Percentiles rank a stretch among this genome's conserved stretches.
phyloP scores from a whole-genome alignment of 139 green algal species.

The Ostreobium quekettii region DNA sequence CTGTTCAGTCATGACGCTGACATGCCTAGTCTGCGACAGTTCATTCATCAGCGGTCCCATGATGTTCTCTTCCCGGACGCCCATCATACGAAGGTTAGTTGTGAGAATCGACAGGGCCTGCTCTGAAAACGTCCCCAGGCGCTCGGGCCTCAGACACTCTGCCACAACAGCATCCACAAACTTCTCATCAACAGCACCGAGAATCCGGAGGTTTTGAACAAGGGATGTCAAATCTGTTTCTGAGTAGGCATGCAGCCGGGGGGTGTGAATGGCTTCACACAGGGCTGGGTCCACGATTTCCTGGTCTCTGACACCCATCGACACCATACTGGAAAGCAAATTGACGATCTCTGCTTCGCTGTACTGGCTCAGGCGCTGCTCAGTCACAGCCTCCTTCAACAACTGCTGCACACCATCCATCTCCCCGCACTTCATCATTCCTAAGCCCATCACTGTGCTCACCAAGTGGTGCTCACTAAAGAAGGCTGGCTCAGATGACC shows the following conservation, averaged over 20 bases:
- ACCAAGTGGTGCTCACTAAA: not conserved
- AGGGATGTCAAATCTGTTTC: not conserved
- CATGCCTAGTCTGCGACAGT: not conserved
- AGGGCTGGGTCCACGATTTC: not conserved
- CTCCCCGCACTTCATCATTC: not conserved
- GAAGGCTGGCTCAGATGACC: not conserved
- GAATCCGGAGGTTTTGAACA: not conserved
- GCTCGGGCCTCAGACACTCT: not conserved
- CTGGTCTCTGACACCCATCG: not conserved
- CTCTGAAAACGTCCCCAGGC: not conserved
- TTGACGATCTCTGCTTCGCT: not conserved
- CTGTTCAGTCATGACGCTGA: not conserved
- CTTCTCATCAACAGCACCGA: not conserved
- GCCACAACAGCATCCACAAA: not conserved
- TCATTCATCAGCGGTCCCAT: not conserved
- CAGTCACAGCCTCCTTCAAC: not conserved
- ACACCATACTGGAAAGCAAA: not conserved
- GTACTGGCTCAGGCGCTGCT: not conserved
- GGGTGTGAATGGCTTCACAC: not conserved
- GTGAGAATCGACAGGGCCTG: constrained; percentile 2
- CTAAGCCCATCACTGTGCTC: not conserved
- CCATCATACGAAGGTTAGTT: not conserved
- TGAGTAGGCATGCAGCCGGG: not conserved
- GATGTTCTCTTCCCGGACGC: not conserved
- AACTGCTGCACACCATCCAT: not conserved